A percentile compares a stretch with the other conserved stretches of the same genome.
Conservation (phyloP, 805 yeast genomes). For the Nakazawaea molendinolei region DNA sequence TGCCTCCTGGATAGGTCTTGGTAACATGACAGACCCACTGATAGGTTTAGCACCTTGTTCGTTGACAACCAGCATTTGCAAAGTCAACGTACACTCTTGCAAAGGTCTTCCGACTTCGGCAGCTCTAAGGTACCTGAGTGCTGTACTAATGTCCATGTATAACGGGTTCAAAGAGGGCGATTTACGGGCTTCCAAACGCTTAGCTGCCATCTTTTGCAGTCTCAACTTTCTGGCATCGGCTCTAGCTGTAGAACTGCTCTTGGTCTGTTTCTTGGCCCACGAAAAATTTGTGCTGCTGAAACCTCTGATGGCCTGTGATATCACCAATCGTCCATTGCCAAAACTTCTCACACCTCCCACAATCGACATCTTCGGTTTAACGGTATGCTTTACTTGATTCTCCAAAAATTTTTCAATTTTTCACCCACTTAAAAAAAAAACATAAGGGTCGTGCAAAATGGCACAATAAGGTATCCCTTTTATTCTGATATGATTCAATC, state of each 20-base stretch:
- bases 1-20: slow-evolving; percentile 63
- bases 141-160: slow-evolving; percentile 64
- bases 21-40: slow-evolving; percentile 64
- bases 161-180: slow-evolving; percentile 48
- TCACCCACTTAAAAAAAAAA: no score
- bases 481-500: no score
- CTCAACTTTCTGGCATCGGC: slow-evolving; percentile 12
- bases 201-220: slow-evolving; percentile 13
- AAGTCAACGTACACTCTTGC: slow-evolving; percentile 61
- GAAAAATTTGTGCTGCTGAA: not conserved
- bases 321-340: no score
- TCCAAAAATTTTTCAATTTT: no score
- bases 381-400: no score
- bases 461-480: no score
- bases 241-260: slow-evolving; percentile 11
- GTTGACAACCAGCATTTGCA: slow-evolving; percentile 57
- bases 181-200: slow-evolving; percentile 29
- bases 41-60: slow-evolving; percentile 76
- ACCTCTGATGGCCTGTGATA: no score
- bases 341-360: no score
- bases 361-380: no score
- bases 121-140: slow-evolving; percentile 77
- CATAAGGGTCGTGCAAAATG: not conserved
- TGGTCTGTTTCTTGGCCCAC: slow-evolving; percentile 6
- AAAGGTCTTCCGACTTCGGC: slow-evolving; percentile 83